Percentiles rank a stretch among this genome's conserved stretches.
phyloP scores from a whole-genome alignment of 2,329 filamentous ascomycete genomes.

The Myriosclerotinia scirpicola region DNA sequence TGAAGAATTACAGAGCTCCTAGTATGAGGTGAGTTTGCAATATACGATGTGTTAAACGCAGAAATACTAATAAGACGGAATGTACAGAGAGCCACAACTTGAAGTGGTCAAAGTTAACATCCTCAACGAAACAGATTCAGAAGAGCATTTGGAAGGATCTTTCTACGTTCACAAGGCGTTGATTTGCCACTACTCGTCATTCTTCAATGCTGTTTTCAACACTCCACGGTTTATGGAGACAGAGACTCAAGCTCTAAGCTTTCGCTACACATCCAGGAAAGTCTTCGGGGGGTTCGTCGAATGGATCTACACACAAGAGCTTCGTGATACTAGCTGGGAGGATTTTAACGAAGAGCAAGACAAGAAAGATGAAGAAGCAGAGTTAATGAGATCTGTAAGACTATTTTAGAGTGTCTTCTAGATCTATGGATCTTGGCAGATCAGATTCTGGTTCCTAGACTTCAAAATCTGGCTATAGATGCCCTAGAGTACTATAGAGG shows the following conservation, averaged over 20 bases:
- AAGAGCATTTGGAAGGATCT: too few relatives aligned
- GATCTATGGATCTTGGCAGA: neutral
- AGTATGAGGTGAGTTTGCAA: neutral
- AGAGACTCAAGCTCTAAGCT: too few relatives aligned
- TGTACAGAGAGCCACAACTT: neutral
- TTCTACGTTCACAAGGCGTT: neutral
- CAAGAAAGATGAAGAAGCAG: fast-evolving
- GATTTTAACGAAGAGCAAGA: neutral
- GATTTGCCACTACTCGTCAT: neutral
- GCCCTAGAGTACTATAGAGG: too few relatives aligned
- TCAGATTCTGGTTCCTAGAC: neutral
- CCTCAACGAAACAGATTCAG: neutral
- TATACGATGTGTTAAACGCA: neutral
- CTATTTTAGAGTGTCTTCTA: too few relatives aligned
- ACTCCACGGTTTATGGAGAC: neutral
- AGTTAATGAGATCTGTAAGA: fast-evolving
- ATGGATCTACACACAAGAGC: neutral
- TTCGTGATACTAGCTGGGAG: neutral
- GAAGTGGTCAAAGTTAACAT: neutral
- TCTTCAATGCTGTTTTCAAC: neutral
- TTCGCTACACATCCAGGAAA: neutral
- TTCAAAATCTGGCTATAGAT: neutral
- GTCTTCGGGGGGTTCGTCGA: fast-evolving
- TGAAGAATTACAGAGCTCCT: neutral
- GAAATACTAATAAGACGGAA: neutral